Base-by-base conservation (phyloP, 257 asterid species). In the Gentiana straminea region DNA sequence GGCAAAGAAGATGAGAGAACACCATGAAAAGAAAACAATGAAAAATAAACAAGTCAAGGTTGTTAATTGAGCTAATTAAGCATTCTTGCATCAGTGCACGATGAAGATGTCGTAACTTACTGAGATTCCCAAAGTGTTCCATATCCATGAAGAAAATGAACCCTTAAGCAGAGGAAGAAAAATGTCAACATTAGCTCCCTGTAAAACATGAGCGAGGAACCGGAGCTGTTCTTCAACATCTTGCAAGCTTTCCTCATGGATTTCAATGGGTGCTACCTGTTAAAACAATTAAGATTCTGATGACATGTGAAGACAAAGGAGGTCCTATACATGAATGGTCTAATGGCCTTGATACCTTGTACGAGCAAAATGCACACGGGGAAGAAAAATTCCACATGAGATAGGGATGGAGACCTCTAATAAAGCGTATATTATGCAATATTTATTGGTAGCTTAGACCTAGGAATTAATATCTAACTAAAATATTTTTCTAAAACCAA, bases 201-300 rank as follows among this genome's bases (percentile, higher is more conserved):
- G 74, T 35, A 85, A 52, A 48, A 73, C 82, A 67, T 85, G 94
- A 65, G 70, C 52, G 7, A 92, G 84, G 73, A 83, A 88, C 68
- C 73, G 81, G 61, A 92, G 94, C 68, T 88, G 99, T 73, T 92
- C 95, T 76, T 88, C 94, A 57, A 88, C 93, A 62, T 85, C 95
- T 55, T 67, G 74, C 66, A 88, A 63, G 62, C 76, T 83, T 66
- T 88, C 97, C 67, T 67, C 57, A 71, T 85, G 97, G 70, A 81
- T 88, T 73, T 85, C 95, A 62, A 88, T 88, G 57, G 99, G 99
- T 33, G 99, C 95, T 56, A 92, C 94, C 98, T 90, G 83, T 60
- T 61, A 62, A 57, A 62, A 68, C 55, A 52, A 57, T 13, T 35
- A 49, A 8, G 63, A 2, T 7, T 41, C 46, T 5, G 3, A 41